A percentile compares a stretch with the other conserved stretches of the same genome.
phyloP scores from a whole-genome alignment of 805 yeast genomes.

The Jamesozyma gamospora region DNA sequence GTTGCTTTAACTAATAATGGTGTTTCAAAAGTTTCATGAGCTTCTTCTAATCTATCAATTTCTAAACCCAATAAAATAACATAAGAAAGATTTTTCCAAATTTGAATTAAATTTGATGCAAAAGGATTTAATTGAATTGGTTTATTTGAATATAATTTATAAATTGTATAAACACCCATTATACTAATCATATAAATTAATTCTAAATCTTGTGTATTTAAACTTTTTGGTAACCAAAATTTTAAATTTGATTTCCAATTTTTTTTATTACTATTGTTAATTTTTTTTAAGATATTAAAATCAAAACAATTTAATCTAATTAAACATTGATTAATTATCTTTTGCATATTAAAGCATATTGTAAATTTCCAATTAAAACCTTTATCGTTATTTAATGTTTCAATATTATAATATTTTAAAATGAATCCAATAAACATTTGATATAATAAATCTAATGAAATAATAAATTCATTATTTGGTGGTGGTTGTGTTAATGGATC shows the following conservation, averaged over 20 bases:
- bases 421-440: conserved; percentile 40
- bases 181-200: conserved; percentile 38
- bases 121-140: conserved; percentile 48
- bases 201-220: conserved; percentile 34
- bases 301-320: conserved; percentile 20
- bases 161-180: conserved; percentile 35
- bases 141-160: conserved; percentile 33
- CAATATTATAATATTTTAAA: conserved; percentile 14
- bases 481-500: conserved; percentile 68
- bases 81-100: conserved; percentile 61
- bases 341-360: conserved; percentile 23
- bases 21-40: conserved; percentile 28
- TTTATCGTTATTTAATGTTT: conserved; percentile 1
- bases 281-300: conserved; percentile 15
- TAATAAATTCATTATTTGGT: conserved; percentile 41
- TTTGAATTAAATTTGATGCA: conserved; percentile 41
- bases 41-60: conserved; percentile 43
- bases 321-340: conserved; percentile 17
- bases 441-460: conserved; percentile 48
- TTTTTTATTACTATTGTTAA: conserved; percentile 3
- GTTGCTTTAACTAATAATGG: conserved; percentile 41
- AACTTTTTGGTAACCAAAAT: conserved; percentile 29
- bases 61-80: conserved; percentile 52
- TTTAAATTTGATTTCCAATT: conserved; percentile 28
- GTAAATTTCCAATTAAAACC: conserved; percentile 22